These are phyloP conservation scores for Dactylella cylindrospora DNA, from an alignment of 2,329 filamentous ascomycete genomes.

Conservation along the genomic window DNA sequence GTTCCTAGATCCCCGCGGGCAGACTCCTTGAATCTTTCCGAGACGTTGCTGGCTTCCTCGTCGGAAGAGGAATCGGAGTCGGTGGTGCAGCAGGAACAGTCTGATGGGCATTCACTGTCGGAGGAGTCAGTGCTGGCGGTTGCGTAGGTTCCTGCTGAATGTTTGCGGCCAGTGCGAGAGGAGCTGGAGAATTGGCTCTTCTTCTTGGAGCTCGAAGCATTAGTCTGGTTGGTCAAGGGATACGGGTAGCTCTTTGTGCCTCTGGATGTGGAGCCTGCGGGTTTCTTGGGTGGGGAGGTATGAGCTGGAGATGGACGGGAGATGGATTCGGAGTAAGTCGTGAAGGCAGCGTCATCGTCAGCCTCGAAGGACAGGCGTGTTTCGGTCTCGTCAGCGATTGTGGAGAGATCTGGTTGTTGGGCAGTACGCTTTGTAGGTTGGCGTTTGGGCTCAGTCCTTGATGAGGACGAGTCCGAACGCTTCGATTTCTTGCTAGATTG, in stretches of 20 bases:
- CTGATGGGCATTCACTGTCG: constrained; percentile 37
- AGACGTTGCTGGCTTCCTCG: constrained; percentile 25
- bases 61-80: constrained; percentile 24
- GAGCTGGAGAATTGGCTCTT: constrained; percentile 27
- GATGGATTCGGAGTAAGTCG: constrained; percentile 33
- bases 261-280: constrained; percentile 13
- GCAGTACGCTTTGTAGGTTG: constrained; percentile 26
- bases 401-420: constrained; percentile 33
- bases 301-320: constrained; percentile 20
- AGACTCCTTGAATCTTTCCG: constrained; percentile 29
- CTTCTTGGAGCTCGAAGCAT: constrained; percentile 12
- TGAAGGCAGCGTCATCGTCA: constrained; percentile 35
- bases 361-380: constrained; percentile 35
- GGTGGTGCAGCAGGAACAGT: constrained; percentile 39
- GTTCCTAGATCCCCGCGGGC: constrained; percentile 39
- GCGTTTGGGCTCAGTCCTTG: constrained; percentile 22
- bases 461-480: constrained; percentile 26
- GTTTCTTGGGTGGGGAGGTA: constrained; percentile 25
- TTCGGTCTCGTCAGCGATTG: constrained; percentile 37
- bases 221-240: constrained; percentile 9
- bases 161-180: constrained; percentile 25
- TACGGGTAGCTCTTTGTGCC: constrained; percentile 13
- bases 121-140: constrained; percentile 39
- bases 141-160: constrained; percentile 35
- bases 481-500: constrained; percentile 40